phyloP scores from a whole-genome alignment of 1,139 yeast genomes.

The Suhomyces bokatorum region DNA sequence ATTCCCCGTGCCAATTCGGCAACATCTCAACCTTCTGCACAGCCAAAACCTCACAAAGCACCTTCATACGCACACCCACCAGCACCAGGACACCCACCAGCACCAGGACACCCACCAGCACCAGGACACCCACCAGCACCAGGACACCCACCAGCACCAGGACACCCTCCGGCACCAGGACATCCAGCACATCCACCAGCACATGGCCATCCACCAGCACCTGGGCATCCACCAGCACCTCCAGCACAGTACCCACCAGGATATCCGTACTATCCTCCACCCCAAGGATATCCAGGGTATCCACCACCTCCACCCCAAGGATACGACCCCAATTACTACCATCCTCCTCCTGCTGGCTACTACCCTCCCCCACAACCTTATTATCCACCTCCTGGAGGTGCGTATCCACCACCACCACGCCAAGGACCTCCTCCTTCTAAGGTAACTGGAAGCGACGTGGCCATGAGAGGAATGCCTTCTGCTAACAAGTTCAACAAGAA shows the following conservation, averaged over 20 bases:
- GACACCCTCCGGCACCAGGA: slow-evolving; percentile 1
- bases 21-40: slow-evolving; percentile 1
- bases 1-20: slow-evolving; percentile 4
- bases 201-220: slow-evolving; percentile 7
- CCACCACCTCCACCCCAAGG: slow-evolving; percentile 15
- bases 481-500: slow-evolving; percentile 39
- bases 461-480: slow-evolving; percentile 41
- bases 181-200: slow-evolving; percentile 6
- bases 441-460: slow-evolving; percentile 30
- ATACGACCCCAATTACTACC: slow-evolving; percentile 9
- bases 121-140: slow-evolving; percentile 7
- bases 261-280: slow-evolving; percentile 6
- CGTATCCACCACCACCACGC: slow-evolving; percentile 11
- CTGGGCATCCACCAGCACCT: slow-evolving; percentile 2
- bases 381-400: slow-evolving; percentile 16
- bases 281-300: slow-evolving; percentile 7
- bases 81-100: slow-evolving; percentile 11
- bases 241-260: slow-evolving; percentile 6
- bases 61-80: slow-evolving; percentile 2
- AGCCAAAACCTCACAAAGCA: neutral
- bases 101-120: slow-evolving; percentile 8
- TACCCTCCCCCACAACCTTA: slow-evolving; percentile 18
- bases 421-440: slow-evolving; percentile 14
- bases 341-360: slow-evolving; percentile 16
- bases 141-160: slow-evolving; percentile 4